Evolutionary conservation across 495 filamentous ascomycete species (phyloP), one percentile per base, ranked within the genome.

Genomic region (Penicillium robsamsonii): DNA sequence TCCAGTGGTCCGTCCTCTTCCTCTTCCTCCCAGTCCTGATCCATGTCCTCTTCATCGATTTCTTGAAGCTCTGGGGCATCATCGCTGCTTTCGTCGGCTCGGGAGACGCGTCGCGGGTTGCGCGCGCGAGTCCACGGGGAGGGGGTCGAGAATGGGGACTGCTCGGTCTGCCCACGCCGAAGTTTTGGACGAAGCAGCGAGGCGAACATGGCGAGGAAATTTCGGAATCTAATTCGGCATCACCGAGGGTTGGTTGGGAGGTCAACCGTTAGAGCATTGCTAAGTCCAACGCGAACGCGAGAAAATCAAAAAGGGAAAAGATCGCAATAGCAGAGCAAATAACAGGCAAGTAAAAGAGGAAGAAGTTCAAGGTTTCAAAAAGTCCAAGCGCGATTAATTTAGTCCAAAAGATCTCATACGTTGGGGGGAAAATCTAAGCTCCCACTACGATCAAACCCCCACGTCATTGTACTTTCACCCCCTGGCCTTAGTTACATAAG

Each of bases 1-100:
- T 80, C 84, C 53, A 76, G 74, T 24, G 72, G 73, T 52, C 78
- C 84, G 46, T 86, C 84, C 18, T 79, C 80, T 33, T 76, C 68
- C 7, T 72, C 70, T n/a, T 73, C 74, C 20, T 78, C 77, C 15
- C 78, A 77, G 25, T 70, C 65, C 6, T 77, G 69, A 24, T 71
- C 66, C 40, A 57, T 62, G 13, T 70, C 65, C 20, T 70, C 64
- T 18, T 75, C 74, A 22, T 71, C 69, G 15, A 70, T 63, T 20
- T 72, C 69, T 13, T 66, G 58, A 18, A 75, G 71, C 33, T 79
- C 81, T 30, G 60, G 63, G 38, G 43, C 56, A 46, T 55, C 48
- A 15, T 67, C 60, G 4, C 41, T 55, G 31, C 54, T 55, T 5
- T 62, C 46, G 9, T 50, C 53, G 38, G 27, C 51, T 40, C 42